Percentiles rank a stretch among this genome's conserved stretches.
Conservation (phyloP, 345 rosid species). For the Sonneratia caseolaris region DNA sequence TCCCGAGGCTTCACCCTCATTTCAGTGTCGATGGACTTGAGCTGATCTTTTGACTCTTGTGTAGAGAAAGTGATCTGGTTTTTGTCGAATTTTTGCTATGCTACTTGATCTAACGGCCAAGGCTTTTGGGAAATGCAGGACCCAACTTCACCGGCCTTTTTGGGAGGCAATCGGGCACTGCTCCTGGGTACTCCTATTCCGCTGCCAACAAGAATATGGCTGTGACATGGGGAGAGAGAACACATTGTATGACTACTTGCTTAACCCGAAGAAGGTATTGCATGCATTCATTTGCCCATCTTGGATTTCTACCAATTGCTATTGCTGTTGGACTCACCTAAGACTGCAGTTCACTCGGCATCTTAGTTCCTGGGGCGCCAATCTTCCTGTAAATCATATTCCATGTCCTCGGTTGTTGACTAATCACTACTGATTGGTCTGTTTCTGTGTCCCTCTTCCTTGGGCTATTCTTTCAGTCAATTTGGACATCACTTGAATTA, state of each 20-base stretch:
- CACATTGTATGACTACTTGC: conserved; percentile 70
- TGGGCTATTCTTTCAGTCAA: background rate
- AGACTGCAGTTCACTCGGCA: too few relatives aligned
- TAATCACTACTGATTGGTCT: too few relatives aligned
- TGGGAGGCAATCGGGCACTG: conserved; percentile 82
- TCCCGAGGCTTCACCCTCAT: background rate
- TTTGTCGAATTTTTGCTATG: background rate
- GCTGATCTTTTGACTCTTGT: too few relatives aligned
- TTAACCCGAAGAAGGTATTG: conserved; percentile 74
- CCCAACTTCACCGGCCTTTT: conserved; percentile 84
- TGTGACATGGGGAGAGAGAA: conserved; percentile 79
- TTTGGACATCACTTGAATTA: background rate
- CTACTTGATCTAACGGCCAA: background rate
- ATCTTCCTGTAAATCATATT: too few relatives aligned
- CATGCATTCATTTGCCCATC: background rate
- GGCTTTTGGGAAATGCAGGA: conserved; percentile 29
- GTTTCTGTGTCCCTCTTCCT: background rate
- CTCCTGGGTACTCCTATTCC: conserved; percentile 74
- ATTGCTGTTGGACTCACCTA: too few relatives aligned
- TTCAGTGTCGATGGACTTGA: background rate
- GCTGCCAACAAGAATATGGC: conserved; percentile 85
- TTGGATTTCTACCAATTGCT: too few relatives aligned
- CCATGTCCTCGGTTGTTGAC: too few relatives aligned
- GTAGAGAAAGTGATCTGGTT: background rate
- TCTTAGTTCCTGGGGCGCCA: too few relatives aligned